Evolutionary conservation across 2,329 filamentous ascomycete species (phyloP).

Genomic region (Aspergillus awamori): DNA sequence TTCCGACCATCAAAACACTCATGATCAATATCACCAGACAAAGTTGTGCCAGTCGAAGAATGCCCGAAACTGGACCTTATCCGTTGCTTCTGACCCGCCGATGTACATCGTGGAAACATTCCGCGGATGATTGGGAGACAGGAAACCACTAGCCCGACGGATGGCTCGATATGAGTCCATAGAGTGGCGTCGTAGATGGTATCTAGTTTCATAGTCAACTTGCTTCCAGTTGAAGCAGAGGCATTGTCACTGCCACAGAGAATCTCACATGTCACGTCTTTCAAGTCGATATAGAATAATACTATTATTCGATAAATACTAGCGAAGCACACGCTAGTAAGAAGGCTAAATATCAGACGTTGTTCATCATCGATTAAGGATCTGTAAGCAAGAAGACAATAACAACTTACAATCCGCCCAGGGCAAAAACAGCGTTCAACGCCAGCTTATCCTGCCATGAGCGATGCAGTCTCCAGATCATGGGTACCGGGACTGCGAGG

Average conservation of each 20-base stretch:
- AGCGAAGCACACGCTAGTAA: neutral
- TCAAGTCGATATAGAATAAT: neutral
- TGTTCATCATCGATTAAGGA: neutral
- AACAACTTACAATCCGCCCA: neutral
- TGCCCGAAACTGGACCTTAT: neutral
- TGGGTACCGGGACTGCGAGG: slow-evolving; percentile 28
- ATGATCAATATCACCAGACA: neutral
- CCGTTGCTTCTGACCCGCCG: neutral
- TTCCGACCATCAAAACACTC: neutral
- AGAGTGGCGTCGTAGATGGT: neutral
- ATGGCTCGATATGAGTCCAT: neutral
- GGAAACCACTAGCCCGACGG: neutral
- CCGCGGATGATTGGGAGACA: neutral
- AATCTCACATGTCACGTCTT: neutral
- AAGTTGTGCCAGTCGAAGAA: neutral
- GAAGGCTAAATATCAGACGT: neutral
- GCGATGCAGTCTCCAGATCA: slow-evolving; percentile 33
- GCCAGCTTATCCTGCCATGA: slow-evolving; percentile 35
- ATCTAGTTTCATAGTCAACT: neutral
- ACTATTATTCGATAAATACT: neutral
- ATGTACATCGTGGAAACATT: neutral
- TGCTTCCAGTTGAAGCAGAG: too few species aligned
- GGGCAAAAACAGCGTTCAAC: slow-evolving; percentile 26
- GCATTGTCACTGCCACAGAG: too few species aligned
- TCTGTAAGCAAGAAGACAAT: neutral